Base-by-base conservation (phyloP, 2,329 filamentous ascomycete genomes). In the Botrytis aclada region DNA sequence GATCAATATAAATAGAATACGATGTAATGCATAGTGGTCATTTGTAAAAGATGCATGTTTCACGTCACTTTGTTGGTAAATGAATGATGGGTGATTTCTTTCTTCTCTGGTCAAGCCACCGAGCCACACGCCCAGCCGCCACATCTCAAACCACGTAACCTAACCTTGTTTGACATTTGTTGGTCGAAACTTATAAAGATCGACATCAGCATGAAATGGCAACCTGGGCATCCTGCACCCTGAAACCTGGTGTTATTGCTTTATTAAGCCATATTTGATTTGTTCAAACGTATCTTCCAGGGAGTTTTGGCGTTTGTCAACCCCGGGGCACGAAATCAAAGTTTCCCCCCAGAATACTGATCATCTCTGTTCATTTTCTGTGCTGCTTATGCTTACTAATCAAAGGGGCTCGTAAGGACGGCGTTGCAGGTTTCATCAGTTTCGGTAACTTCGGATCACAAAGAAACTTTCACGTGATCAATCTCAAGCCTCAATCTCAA, bases 201-300 rank as follows among this genome's bases (percentile, higher is more conserved):
- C 47, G n/a, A n/a, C 47, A 29, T 25, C 10, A 16, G 47, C 47
- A 54, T 54, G 47, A 54, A 51, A n/a, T n/a, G 47, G 12, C 47
- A 54, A n/a, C 12, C 47, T 51, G 47, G 25, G 22, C 47, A 51
- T 25, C 9, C 22, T 47, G 45, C 45, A 47, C 22, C 45, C 8
- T 47, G 22, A 25, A 47, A 25, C 45, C 45, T 25, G 9, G 22
- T 51, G 45, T 9, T 54, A 8, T 54, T 25, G 22, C n/a, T 22
- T 9, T 54, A 8, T 54, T 25, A 54, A 54, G 60, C 45, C 45
- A 74, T 37, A n/a, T 74, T 70, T 51, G 47, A 51, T 51, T 51
- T 25, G 47, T 51, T 51, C 47, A 2, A 51, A 2, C 25, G 1
- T n/a, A 14, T n/a, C 10, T n/a, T n/a, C 25, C 0, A n/a, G 12